Percentiles rank a stretch among this genome's conserved stretches.
Conservation (phyloP, 2,329 filamentous ascomycete species). For the Cercospora citrullina region DNA sequence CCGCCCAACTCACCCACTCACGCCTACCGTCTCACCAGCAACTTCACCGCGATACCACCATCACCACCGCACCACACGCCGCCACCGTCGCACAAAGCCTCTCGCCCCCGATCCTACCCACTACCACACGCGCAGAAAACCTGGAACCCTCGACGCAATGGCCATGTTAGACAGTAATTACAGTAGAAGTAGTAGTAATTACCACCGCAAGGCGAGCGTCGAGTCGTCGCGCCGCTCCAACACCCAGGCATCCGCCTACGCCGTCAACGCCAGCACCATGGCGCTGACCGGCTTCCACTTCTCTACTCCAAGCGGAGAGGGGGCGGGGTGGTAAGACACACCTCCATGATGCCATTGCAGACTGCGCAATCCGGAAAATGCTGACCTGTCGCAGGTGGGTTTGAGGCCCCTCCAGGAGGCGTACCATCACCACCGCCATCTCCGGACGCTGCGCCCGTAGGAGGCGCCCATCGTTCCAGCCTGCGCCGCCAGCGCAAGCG, state of each 20-base stretch:
- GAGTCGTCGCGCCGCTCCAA: slow-evolving; percentile 69
- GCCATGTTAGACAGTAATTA: slow-evolving; percentile 68
- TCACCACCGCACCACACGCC: not conserved
- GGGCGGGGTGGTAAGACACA: slow-evolving; percentile 44
- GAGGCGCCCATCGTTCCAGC: slow-evolving; percentile 26
- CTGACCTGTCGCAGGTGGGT: slow-evolving; percentile 71
- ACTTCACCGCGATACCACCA: slow-evolving; percentile 1
- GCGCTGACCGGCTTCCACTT: slow-evolving; percentile 85
- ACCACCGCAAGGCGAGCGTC: slow-evolving; percentile 46
- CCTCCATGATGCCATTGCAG: not conserved
- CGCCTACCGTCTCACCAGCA: not conserved
- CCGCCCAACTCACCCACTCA: not conserved
- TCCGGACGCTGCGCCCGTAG: slow-evolving; percentile 53
- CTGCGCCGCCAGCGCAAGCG: slow-evolving; percentile 34
- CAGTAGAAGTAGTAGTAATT: slow-evolving; percentile 69
- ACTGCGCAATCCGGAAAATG: not conserved
- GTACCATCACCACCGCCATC: slow-evolving; percentile 82
- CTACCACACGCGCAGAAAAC: slow-evolving; percentile 37
- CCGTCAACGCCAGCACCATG: slow-evolving; percentile 69
- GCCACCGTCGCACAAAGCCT: slow-evolving; percentile 1
- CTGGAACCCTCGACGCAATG: slow-evolving; percentile 58
- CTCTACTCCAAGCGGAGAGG: slow-evolving; percentile 80
- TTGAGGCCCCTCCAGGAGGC: slow-evolving; percentile 82
- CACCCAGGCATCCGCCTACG: slow-evolving; percentile 89
- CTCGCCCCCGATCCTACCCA: slow-evolving; percentile 7